Base-by-base conservation (phyloP, 225 moss, liverwort and hornwort genomes). In the Marchantia polymorpha region DNA sequence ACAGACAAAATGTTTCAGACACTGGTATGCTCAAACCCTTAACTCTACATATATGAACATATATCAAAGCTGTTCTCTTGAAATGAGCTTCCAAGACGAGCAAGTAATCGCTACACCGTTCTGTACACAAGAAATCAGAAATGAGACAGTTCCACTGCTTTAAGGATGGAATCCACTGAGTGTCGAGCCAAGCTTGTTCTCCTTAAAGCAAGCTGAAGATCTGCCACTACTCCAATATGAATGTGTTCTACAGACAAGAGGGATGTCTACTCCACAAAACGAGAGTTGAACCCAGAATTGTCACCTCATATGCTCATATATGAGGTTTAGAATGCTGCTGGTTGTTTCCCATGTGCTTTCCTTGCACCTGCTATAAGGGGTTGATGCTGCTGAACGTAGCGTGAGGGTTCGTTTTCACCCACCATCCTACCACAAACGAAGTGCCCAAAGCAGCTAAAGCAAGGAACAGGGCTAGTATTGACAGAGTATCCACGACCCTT, bases 371-470 rank as follows among this genome's bases (percentile, higher is more conserved):
- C 53, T 79, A 80, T 27, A 80, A 63, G 26, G 80, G 72, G 63
- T 73, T 80, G 49, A 80, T 56, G 52, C 80, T 80, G 54, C 73
- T 80, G 73, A 80, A 80, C 20, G 73, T 53, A 59, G 73, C 80
- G 51, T 64, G 80, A 47, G 72, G 72, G 60, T 66, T 80, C 12
- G 23, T 27, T 76, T 83, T 88, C 46, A 85, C 74, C 87, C 83
- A 88, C 87, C 85, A 88, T 22, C 83, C 87, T 69, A 88, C 73
- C 6, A 75, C 63, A 60, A 81, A 51, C 20, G 87, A 52, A 9
- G 80, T 72, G 29, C 74, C 83, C 76, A 88, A 69, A 52, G 87
- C 85, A 26, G 78, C 72, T 13, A 88, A 64, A 23, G 87, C 80
- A 52, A 88, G 68, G 9, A 83, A 14, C 49, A 88, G 78, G 64